Percentiles rank a stretch among this genome's conserved stretches.
Conservation (phyloP, 2,329 filamentous ascomycete genomes). For the Fusarium anguioides region DNA sequence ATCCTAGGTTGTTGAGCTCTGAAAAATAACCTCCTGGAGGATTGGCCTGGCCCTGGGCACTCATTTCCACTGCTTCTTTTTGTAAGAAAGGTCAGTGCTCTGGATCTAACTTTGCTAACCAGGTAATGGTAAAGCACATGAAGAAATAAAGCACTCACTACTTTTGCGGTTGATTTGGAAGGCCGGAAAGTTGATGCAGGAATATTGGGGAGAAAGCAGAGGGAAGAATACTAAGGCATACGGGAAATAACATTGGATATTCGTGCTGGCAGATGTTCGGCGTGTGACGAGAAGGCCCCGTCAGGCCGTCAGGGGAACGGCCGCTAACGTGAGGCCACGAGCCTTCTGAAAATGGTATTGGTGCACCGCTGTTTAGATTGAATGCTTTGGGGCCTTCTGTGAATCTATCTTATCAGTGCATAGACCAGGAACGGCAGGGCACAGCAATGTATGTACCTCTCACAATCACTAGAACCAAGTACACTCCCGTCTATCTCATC, state of each 20-base stretch:
- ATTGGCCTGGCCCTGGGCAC: background rate
- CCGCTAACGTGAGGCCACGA: background rate
- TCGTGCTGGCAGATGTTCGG: background rate
- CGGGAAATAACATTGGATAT: background rate
- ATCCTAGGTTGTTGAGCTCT: too few relatives aligned
- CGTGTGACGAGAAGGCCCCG: background rate
- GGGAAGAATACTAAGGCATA: background rate
- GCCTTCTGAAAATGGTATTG: background rate
- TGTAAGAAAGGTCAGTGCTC: background rate
- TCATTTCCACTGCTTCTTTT: background rate
- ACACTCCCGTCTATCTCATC: background rate
- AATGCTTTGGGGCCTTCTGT: background rate
- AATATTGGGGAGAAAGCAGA: background rate
- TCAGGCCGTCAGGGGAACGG: background rate
- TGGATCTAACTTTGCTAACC: background rate
- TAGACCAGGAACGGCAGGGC: background rate
- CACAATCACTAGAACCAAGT: background rate
- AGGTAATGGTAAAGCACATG: accelerated
- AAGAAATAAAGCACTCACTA: background rate
- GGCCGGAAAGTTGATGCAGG: background rate
- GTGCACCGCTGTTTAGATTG: background rate
- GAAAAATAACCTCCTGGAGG: too few relatives aligned
- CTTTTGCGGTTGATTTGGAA: background rate
- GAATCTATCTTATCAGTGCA: background rate
- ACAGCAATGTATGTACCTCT: background rate